Conservation (phyloP, 2,329 filamentous ascomycete genomes). For the Fusarium papillatum region DNA sequence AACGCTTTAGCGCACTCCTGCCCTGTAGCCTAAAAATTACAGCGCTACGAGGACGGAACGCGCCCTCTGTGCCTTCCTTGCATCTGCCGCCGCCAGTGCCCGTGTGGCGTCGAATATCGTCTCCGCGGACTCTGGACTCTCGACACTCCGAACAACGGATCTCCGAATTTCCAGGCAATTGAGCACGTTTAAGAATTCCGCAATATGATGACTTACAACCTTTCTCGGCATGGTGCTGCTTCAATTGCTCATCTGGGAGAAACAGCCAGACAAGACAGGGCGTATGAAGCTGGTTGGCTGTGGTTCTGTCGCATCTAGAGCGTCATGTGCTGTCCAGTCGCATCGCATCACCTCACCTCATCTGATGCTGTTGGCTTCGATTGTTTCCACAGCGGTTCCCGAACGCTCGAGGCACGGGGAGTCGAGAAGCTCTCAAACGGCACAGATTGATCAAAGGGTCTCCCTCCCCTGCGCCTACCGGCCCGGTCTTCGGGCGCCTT, state of each 20-base stretch:
- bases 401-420: conserved; percentile 5
- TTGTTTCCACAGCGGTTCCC: conserved; percentile 24
- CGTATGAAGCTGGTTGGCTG: conserved; percentile 7
- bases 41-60: conserved; percentile 15
- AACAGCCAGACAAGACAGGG: conserved; percentile 11
- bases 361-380: conserved; percentile 14
- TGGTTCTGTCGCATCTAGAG: conserved; percentile 14
- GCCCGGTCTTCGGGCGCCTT: conserved; percentile 30
- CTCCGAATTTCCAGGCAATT: background rate
- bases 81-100: conserved; percentile 1
- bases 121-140: conserved; percentile 14
- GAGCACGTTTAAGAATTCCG: background rate
- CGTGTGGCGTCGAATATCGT: background rate
- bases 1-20: conserved; percentile 16
- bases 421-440: conserved; percentile 9
- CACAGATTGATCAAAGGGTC: conserved; percentile 27
- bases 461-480: conserved; percentile 20
- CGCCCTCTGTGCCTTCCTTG: conserved; percentile 6
- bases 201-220: background rate
- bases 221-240: conserved; percentile 4
- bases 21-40: conserved; percentile 9
- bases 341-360: conserved; percentile 28
- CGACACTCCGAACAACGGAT: conserved; percentile 9
- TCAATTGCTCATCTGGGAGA: conserved; percentile 1
- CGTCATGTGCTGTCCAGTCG: conserved; percentile 25